Conservation (phyloP, 164 flowering plant genomes). For the Vitis amurensis region DNA sequence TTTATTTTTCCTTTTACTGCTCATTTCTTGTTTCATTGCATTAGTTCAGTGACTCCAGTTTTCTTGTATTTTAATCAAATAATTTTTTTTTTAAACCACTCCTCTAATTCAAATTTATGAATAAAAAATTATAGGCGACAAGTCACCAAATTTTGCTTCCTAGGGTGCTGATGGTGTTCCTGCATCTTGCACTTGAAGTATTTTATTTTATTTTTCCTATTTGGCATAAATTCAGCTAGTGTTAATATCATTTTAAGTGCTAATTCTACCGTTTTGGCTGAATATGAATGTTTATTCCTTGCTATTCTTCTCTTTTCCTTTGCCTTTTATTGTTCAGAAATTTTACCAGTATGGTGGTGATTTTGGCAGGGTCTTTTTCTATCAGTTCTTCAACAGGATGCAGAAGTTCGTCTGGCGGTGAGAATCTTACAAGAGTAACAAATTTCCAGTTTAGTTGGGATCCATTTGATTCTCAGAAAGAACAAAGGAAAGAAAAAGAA, state of each 20-base stretch:
- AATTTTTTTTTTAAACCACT: too few species aligned
- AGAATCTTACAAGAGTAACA: conserved; percentile 14
- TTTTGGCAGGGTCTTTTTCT: conserved; percentile 71
- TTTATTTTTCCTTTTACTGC: neutral
- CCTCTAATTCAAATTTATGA: too few species aligned
- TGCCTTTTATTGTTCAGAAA: neutral
- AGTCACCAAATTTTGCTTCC: neutral
- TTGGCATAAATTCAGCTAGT: neutral
- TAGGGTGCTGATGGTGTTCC: neutral
- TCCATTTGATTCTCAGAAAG: too few species aligned
- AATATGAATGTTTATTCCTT: too few species aligned
- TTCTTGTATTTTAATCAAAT: neutral
- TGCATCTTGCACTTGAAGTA: neutral
- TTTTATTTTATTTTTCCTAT: neutral
- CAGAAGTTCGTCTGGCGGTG: conserved; percentile 87
- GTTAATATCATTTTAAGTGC: neutral
- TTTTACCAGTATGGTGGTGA: conserved; percentile 6
- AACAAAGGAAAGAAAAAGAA: too few species aligned
- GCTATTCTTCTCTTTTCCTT: neutral
- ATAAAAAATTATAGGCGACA: neutral
- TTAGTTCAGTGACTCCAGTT: neutral
- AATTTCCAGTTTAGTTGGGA: neutral
- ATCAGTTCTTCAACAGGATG: conserved; percentile 70
- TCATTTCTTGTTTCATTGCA: neutral
- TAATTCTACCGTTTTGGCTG: neutral